A percentile compares a stretch with the other conserved stretches of the same genome.
phyloP scores from a whole-genome alignment of 2,329 filamentous ascomycete species.

The Emericellopsis cladophorae region DNA sequence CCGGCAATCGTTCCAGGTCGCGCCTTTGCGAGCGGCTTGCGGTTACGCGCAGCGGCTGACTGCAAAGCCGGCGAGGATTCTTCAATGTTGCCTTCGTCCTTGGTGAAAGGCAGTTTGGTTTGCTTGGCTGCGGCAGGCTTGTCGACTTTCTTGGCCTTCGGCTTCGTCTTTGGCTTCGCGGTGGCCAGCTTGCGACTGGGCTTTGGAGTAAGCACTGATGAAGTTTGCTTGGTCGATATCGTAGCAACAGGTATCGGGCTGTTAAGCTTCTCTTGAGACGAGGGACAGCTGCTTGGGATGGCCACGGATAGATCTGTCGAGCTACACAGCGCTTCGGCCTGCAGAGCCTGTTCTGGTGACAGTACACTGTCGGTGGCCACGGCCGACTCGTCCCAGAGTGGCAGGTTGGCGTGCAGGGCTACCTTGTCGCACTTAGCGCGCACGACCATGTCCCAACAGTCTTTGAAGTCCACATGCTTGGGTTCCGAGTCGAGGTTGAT shows the following conservation, averaged over 20 bases:
- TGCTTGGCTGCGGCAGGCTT: constrained; percentile 32
- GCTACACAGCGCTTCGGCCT: constrained; percentile 21
- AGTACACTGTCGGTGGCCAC: constrained; percentile 37
- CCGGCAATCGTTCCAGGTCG: constrained; percentile 25
- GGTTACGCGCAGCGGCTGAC: constrained; percentile 1
- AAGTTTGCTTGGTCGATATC: constrained; percentile 25
- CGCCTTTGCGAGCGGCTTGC: constrained; percentile 12
- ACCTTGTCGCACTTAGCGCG: constrained; percentile 81
- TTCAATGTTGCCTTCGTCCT: constrained; percentile 5
- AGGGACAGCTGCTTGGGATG: constrained; percentile 11
- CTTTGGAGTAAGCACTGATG: constrained; percentile 43
- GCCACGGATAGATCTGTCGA: constrained; percentile 20
- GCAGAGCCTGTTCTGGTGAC: constrained; percentile 29
- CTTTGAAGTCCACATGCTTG: constrained; percentile 70
- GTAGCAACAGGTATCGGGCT: constrained; percentile 15
- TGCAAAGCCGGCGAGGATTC: neutral
- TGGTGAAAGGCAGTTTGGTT: constrained; percentile 32
- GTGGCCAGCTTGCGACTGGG: constrained; percentile 39
- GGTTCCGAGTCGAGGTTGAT: constrained; percentile 86
- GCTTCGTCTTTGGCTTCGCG: constrained; percentile 22
- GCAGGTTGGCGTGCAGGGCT: constrained; percentile 55
- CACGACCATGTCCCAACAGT: constrained; percentile 88
- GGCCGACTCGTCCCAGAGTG: constrained; percentile 38
- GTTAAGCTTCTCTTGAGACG: constrained; percentile 6
- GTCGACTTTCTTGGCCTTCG: constrained; percentile 26